These are phyloP conservation scores for Pseudotsuga menziesii DNA, from an alignment of 75 land plant species.

Conservation along the genomic window DNA sequence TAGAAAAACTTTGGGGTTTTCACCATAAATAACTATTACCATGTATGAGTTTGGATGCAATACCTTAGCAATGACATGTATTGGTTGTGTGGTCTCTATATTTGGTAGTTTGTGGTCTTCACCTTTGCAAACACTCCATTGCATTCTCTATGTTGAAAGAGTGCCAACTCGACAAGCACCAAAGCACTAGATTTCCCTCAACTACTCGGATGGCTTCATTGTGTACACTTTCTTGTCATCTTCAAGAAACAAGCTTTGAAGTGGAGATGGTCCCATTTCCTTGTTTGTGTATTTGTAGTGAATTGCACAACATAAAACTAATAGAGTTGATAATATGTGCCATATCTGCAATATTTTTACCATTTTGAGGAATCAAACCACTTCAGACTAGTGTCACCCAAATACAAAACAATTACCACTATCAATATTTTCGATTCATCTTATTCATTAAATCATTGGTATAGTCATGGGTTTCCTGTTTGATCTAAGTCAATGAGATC, in stretches of 20 bases:
- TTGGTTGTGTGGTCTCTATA: conserved; percentile 10
- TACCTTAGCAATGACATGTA: conserved; percentile 49
- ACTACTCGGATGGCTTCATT: no score
- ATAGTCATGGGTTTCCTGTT: background rate
- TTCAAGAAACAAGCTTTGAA: background rate
- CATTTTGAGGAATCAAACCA: background rate
- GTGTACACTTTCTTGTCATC: background rate
- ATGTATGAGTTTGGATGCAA: conserved; percentile 15
- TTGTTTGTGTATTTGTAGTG: conserved; percentile 5
- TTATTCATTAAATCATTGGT: no score
- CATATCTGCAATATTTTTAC: background rate
- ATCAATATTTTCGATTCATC: no score
- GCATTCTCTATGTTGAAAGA: no score
- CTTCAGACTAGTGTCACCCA: background rate
- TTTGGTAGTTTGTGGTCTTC: conserved; percentile 35
- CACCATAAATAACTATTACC: conserved; percentile 32
- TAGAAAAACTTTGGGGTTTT: conserved; percentile 19
- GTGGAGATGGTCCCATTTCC: background rate
- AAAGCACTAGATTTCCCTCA: no score
- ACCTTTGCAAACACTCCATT: no score
- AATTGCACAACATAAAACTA: background rate
- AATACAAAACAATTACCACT: conserved; percentile 2
- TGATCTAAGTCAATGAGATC: no score
- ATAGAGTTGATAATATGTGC: background rate
- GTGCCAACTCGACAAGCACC: no score